These are phyloP conservation scores for Aspergillus sp. DNA, from an alignment of 2,329 filamentous ascomycete species.

Conservation along the genomic window DNA sequence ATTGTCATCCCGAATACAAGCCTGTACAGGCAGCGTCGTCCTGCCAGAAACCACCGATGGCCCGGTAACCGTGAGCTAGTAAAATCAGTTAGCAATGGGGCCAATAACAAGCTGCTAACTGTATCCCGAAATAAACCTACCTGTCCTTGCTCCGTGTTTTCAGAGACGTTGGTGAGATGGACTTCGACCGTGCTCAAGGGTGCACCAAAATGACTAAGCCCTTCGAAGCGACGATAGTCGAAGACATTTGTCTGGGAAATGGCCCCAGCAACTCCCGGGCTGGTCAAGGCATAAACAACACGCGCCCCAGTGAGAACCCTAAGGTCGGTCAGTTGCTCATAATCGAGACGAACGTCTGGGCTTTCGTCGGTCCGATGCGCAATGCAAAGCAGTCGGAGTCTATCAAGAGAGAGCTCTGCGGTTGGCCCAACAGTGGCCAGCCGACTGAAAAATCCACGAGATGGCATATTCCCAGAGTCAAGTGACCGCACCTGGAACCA, in stretches of 20 bases:
- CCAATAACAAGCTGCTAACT: neutral
- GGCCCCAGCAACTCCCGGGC: slow-evolving; percentile 80
- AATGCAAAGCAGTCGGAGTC: slow-evolving; percentile 77
- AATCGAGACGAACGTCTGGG: slow-evolving; percentile 63
- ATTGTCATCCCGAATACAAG: slow-evolving; percentile 68
- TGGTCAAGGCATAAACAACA: slow-evolving; percentile 81
- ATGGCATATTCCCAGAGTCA: slow-evolving; percentile 72
- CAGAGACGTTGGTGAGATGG: slow-evolving; percentile 53
- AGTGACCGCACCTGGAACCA: slow-evolving; percentile 70
- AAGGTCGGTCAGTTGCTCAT: slow-evolving; percentile 72
- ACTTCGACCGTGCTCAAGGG: slow-evolving; percentile 80
- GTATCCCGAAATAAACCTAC: slow-evolving; percentile 45
- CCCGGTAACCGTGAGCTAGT: slow-evolving; percentile 68
- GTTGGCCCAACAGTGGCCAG: slow-evolving; percentile 39
- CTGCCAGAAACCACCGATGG: slow-evolving; percentile 71
- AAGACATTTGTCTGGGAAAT: slow-evolving; percentile 84
- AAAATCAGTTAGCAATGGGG: slow-evolving; percentile 14
- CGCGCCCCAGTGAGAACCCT: slow-evolving; percentile 77
- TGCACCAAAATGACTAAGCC: slow-evolving; percentile 72
- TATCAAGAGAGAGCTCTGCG: slow-evolving; percentile 53
- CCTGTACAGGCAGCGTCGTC: slow-evolving; percentile 62
- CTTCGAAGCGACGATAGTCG: slow-evolving; percentile 67
- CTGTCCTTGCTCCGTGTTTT: slow-evolving; percentile 54
- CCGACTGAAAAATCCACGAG: slow-evolving; percentile 59
- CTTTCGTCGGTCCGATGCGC: slow-evolving; percentile 68